These are phyloP conservation scores for Plenodomus tracheiphilus DNA, from an alignment of 2,329 filamentous ascomycete species.

Conservation along the genomic window DNA sequence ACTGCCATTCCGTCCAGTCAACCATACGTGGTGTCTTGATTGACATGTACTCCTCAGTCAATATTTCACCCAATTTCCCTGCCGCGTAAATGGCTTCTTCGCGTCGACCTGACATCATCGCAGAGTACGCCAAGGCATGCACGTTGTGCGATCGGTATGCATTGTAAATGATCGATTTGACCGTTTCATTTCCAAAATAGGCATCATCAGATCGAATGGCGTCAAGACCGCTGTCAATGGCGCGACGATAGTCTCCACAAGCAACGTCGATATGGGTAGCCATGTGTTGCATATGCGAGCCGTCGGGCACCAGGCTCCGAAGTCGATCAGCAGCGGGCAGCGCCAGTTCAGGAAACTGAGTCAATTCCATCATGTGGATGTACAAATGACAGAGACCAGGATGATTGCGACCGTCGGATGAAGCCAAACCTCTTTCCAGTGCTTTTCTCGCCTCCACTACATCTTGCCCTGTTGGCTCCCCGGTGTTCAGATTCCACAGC, in stretches of 20 bases:
- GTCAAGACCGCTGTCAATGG: constrained; percentile 2
- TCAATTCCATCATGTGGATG: constrained; percentile 10
- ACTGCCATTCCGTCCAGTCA: constrained; percentile 10
- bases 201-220: constrained; percentile 2
- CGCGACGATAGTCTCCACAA: constrained; percentile 6
- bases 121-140: constrained; percentile 7
- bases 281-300: constrained; percentile 10
- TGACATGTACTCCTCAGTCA: constrained; percentile 3
- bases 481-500: constrained; percentile 61
- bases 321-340: constrained; percentile 4
- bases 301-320: constrained; percentile 6
- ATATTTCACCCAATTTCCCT: neutral
- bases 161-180: constrained; percentile 3
- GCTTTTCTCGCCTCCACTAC: constrained; percentile 1
- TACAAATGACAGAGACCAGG: constrained; percentile 8
- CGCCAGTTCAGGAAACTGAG: constrained; percentile 3
- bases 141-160: constrained; percentile 7
- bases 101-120: constrained; percentile 4
- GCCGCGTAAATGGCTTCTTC: constrained; percentile 2
- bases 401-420: neutral
- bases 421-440: neutral
- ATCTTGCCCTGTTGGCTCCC: constrained; percentile 48
- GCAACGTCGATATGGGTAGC: constrained; percentile 5
- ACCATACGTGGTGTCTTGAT: constrained; percentile 6
- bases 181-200: neutral